Conservation (phyloP, 129 eudicot species). For the Smallanthus sonchifolius region DNA sequence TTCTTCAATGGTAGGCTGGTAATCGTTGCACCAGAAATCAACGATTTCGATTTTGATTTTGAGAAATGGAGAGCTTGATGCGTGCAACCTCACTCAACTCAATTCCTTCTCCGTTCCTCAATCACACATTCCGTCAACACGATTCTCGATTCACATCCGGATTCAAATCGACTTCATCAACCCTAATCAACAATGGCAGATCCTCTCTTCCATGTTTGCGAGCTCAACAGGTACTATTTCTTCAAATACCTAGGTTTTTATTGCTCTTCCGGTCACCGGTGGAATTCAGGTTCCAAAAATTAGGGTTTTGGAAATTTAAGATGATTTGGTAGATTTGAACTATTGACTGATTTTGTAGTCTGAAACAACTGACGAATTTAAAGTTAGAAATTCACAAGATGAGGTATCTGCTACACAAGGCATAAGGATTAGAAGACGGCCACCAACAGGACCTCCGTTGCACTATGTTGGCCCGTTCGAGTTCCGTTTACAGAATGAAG, state of each 20-base stretch:
- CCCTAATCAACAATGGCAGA: constrained; percentile 9
- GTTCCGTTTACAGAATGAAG: constrained; percentile 70
- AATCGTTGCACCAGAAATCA: not conserved
- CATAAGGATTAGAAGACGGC: constrained; percentile 69
- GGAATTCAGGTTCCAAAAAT: too few relatives aligned
- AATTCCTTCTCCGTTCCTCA: constrained; percentile 13
- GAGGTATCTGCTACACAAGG: constrained; percentile 38
- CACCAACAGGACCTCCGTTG: constrained; percentile 76
- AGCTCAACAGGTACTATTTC: constrained; percentile 41
- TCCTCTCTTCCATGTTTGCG: constrained; percentile 17
- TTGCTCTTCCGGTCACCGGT: too few relatives aligned
- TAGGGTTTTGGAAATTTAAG: too few relatives aligned
- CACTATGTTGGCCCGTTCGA: constrained; percentile 91
- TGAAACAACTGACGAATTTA: constrained; percentile 43
- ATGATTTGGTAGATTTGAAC: not conserved
- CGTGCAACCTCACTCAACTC: not conserved
- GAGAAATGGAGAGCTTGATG: constrained; percentile 14
- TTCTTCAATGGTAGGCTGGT: not conserved
- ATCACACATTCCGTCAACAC: constrained; percentile 7
- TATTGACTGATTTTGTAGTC: constrained; percentile 25
- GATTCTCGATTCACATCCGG: constrained; percentile 10
- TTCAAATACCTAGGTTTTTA: not conserved
- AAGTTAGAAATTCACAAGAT: constrained; percentile 26
- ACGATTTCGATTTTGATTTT: not conserved
- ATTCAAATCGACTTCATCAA: not conserved